Conservation (phyloP, 768 basidiomycete genomes). For the Hypsizygus marmoreus region DNA sequence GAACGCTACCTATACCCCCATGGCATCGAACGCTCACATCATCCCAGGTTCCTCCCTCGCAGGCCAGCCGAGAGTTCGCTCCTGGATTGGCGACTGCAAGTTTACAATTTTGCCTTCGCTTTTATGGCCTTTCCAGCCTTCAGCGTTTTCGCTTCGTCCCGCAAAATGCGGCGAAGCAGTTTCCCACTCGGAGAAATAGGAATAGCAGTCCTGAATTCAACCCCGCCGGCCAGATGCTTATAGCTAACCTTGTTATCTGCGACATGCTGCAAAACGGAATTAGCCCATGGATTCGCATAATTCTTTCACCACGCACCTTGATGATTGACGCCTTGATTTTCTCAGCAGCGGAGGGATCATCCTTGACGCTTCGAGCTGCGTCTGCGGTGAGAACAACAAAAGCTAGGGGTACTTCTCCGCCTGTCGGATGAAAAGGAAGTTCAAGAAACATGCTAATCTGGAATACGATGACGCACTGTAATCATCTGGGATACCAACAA, state of each 20-base stretch:
- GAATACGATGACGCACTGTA: conserved; percentile 43
- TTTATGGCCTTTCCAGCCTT: background rate
- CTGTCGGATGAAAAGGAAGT: conserved; percentile 23
- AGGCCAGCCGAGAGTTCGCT: too few species aligned
- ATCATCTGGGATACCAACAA: conserved; percentile 67
- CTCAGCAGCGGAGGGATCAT: conserved; percentile 27
- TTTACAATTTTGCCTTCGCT: conserved; percentile 14
- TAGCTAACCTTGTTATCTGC: conserved; percentile 56
- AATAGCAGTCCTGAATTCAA: conserved; percentile 54
- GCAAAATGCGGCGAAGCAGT: conserved; percentile 47
- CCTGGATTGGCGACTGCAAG: background rate
- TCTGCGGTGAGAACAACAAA: conserved; percentile 56
- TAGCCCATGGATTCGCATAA: background rate
- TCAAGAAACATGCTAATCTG: background rate
- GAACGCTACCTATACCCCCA: too few species aligned
- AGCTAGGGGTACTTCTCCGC: conserved; percentile 71
- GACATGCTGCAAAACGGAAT: conserved; percentile 42
- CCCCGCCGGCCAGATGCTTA: conserved; percentile 61
- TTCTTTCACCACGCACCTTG: conserved; percentile 43
- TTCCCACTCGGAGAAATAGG: conserved; percentile 70
- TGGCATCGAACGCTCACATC: too few species aligned
- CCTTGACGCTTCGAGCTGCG: conserved; percentile 36
- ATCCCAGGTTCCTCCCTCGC: too few species aligned
- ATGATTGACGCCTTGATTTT: conserved; percentile 47
- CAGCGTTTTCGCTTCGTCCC: conserved; percentile 45